A percentile compares a stretch with the other conserved stretches of the same genome.
Evolutionary conservation across 257 asterid genomes (phyloP).

Genomic region (Nemophila menziesii): DNA sequence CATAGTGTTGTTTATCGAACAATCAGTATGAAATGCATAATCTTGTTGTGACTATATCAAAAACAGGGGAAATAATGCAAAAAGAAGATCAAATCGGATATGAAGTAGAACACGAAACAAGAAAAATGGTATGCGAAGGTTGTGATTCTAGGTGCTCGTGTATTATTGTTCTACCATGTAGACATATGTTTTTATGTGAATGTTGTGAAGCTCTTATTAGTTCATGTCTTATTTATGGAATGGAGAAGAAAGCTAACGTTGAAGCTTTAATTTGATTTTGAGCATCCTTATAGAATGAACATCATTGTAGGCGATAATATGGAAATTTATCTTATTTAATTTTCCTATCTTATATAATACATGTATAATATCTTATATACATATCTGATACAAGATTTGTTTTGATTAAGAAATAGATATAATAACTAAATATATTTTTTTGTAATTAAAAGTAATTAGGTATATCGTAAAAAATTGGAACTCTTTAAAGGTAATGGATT

Average conservation of each 20-base stretch:
- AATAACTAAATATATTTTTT: too few relatives aligned
- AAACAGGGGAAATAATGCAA: conserved; percentile 2
- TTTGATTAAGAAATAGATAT: too few relatives aligned
- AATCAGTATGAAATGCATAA: conserved; percentile 37
- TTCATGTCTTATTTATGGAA: conserved; percentile 60
- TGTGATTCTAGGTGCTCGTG: conserved; percentile 40
- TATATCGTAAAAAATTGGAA: too few relatives aligned
- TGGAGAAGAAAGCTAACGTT: conserved; percentile 41
- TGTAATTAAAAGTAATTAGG: too few relatives aligned
- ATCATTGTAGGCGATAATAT: too few relatives aligned
- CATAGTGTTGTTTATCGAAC: conserved; percentile 6
- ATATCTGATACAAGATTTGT: too few relatives aligned
- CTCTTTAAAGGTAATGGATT: too few relatives aligned
- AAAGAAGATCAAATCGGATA: neutral
- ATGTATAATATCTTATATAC: too few relatives aligned
- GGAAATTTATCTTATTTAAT: too few relatives aligned
- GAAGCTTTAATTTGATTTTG: conserved; percentile 33
- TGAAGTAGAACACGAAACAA: neutral
- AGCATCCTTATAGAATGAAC: too few relatives aligned
- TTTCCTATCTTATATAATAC: too few relatives aligned
- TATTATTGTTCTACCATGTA: conserved; percentile 61
- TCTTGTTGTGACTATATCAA: conserved; percentile 32
- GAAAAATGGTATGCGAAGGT: conserved; percentile 36
- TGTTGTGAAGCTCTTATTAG: conserved; percentile 42
- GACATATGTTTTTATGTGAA: conserved; percentile 65